phyloP scores from a whole-genome alignment of 208 protist species.

The Acanthamoeba royreba region DNA sequence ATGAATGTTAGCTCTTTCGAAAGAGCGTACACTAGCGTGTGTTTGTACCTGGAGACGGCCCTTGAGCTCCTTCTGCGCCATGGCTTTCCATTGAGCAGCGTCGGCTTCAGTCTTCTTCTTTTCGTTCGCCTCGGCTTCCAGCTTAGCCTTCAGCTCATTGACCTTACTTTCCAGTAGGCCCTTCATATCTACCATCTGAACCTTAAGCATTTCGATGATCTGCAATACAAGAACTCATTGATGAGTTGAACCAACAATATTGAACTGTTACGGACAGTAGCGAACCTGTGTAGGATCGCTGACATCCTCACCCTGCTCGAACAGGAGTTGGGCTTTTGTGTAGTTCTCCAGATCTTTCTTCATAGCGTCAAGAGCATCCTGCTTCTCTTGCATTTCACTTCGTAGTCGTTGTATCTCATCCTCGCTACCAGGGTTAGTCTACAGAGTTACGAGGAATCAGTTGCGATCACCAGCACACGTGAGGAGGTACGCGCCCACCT shows the following conservation, averaged over 20 bases:
- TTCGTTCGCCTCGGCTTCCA: neutral
- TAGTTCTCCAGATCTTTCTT: neutral
- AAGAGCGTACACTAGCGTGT: too few species aligned
- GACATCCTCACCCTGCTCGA: neutral
- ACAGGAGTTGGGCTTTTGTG: neutral
- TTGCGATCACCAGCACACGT: neutral
- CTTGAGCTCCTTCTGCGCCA: slow-evolving; percentile 26
- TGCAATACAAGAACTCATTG: too few species aligned
- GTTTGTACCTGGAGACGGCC: neutral
- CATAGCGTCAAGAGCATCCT: neutral
- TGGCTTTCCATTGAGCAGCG: neutral
- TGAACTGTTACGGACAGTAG: neutral
- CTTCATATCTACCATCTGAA: neutral
- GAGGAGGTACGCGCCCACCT: neutral
- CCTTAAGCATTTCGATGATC: neutral
- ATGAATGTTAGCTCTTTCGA: too few species aligned
- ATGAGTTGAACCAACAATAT: too few species aligned
- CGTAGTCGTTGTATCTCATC: neutral
- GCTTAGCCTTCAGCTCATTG: neutral
- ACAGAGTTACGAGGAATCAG: too few species aligned
- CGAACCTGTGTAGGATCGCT: neutral
- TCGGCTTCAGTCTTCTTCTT: neutral
- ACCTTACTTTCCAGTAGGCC: neutral
- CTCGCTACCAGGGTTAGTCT: neutral
- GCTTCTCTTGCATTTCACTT: neutral